Evolutionary conservation across 75 land plant genomes (phyloP).

Genomic region (Azolla pinnata): DNA sequence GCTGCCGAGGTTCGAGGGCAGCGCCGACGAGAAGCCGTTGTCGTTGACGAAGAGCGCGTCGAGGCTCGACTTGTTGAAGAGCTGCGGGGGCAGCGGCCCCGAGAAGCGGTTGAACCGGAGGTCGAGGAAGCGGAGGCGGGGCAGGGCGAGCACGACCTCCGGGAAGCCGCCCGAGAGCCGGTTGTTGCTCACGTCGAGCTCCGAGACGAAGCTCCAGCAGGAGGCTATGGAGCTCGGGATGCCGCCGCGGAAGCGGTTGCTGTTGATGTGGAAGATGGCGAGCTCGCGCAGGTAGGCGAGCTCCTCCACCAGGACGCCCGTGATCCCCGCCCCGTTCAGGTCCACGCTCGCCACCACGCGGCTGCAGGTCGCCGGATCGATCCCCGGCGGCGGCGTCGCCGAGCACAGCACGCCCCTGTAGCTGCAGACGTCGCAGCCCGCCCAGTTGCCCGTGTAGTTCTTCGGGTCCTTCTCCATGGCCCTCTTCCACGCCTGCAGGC

Average conservation of each 20-base stretch:
- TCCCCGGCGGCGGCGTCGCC: slow-evolving; percentile 16
- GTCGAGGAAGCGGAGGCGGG: slow-evolving; percentile 40
- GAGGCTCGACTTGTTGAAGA: slow-evolving; percentile 34
- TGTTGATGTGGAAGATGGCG: slow-evolving; percentile 60
- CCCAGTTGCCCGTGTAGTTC: slow-evolving; percentile 23
- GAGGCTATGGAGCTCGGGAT: slow-evolving; percentile 25
- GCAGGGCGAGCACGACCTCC: slow-evolving; percentile 19
- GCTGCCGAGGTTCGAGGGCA: slow-evolving; percentile 39
- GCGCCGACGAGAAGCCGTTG: slow-evolving; percentile 26
- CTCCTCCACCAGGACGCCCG: slow-evolving; percentile 33
- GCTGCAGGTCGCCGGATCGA: slow-evolving; percentile 16
- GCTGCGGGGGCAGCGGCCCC: slow-evolving; percentile 35
- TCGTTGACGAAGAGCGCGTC: slow-evolving; percentile 62
- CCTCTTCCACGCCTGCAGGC: slow-evolving; percentile 30
- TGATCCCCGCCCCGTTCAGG: slow-evolving; percentile 37
- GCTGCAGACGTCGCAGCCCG: slow-evolving; percentile 13
- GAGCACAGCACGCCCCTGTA: slow-evolving; percentile 55
- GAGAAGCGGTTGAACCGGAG: slow-evolving; percentile 55
- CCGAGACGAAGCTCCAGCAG: slow-evolving; percentile 39
- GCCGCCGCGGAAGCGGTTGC: slow-evolving; percentile 51
- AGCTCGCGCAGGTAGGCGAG: slow-evolving; percentile 37
- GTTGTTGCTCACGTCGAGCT: slow-evolving; percentile 78
- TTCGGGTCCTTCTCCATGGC: slow-evolving; percentile 24
- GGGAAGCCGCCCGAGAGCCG: slow-evolving; percentile 48
- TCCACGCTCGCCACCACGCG: slow-evolving; percentile 42